Evolutionary conservation across 202 grass and related monocot species (phyloP).

Genomic region (Panicum virgatum): DNA sequence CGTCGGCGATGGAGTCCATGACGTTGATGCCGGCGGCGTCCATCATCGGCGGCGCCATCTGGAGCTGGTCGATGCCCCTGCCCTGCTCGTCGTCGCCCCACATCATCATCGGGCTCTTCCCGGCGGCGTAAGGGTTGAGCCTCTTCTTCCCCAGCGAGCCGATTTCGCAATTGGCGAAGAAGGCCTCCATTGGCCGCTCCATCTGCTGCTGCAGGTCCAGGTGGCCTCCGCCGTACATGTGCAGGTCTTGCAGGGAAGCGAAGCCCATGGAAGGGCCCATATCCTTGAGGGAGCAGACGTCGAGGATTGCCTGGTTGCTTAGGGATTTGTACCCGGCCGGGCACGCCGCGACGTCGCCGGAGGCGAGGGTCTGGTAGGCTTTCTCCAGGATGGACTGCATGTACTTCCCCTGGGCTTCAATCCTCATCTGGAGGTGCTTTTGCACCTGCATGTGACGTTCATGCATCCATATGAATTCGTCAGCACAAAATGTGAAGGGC

Average conservation of each 20-base stretch:
- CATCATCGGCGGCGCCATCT: constrained; percentile 62
- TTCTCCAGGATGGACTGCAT: constrained; percentile 98
- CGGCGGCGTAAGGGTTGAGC: constrained; percentile 43
- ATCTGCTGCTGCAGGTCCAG: constrained; percentile 85
- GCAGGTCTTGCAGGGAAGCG: constrained; percentile 77
- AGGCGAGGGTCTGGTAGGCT: constrained; percentile 74
- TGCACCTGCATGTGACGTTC: constrained; percentile 80
- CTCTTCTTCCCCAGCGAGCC: constrained; percentile 71
- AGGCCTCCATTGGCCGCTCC: constrained; percentile 69
- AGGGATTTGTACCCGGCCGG: constrained; percentile 61
- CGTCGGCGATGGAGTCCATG: constrained; percentile 68
- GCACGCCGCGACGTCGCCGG: constrained; percentile 42
- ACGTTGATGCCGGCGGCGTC: constrained; percentile 48
- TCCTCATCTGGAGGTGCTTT: constrained; percentile 96
- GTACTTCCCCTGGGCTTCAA: constrained; percentile 96
- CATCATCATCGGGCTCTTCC: constrained; percentile 84
- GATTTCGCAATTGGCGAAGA: constrained; percentile 63
- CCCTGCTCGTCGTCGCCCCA: constrained; percentile 65
- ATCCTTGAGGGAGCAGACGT: constrained; percentile 71
- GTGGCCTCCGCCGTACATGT: constrained; percentile 61
- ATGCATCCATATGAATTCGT: constrained; percentile 11
- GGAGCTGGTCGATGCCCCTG: constrained; percentile 54
- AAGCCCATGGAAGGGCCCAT: constrained; percentile 60
- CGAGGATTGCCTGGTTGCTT: constrained; percentile 57
- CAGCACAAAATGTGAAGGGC: not conserved